Evolutionary conservation across 106 monocot genomes (phyloP).

Genomic region (Hemerocallis citrina): DNA sequence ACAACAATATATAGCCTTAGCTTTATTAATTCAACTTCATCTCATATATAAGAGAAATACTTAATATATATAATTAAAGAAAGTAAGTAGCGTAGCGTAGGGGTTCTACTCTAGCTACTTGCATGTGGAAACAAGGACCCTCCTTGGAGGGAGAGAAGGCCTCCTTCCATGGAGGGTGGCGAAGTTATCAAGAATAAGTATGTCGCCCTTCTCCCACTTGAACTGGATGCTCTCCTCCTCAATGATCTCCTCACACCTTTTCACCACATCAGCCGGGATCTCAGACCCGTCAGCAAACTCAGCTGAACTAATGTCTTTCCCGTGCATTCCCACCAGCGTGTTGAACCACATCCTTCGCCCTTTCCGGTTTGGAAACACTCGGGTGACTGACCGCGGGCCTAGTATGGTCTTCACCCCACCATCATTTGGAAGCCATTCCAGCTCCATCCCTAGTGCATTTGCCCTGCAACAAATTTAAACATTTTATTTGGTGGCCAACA

Average conservation of each 20-base stretch:
- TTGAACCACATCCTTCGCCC: slow-evolving; percentile 36
- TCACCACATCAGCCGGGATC: slow-evolving; percentile 21
- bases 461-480: no score
- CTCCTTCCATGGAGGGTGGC: slow-evolving; percentile 29
- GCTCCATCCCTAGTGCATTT: slow-evolving; percentile 22
- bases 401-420: slow-evolving; percentile 15
- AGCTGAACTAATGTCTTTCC: slow-evolving; percentile 25
- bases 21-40: no score
- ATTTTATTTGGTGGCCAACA: no score
- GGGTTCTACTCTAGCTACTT: no score
- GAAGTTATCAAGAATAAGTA: slow-evolving; percentile 27
- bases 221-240: slow-evolving; percentile 43
- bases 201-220: slow-evolving; percentile 27
- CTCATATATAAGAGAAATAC: no score
- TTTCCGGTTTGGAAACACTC: slow-evolving; percentile 13
- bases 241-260: slow-evolving; percentile 32
- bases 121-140: slow-evolving; percentile 30
- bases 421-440: slow-evolving; percentile 24
- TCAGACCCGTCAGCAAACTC: slow-evolving; percentile 21
- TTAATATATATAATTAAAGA: no score
- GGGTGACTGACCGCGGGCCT: slow-evolving; percentile 13
- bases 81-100: no score
- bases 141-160: slow-evolving; percentile 25
- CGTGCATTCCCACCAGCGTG: slow-evolving; percentile 35
- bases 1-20: no score